These are phyloP conservation scores for Cetraspora pellucida DNA, from an alignment of 192 early-diverging fungal species.

Conservation along the genomic window DNA sequence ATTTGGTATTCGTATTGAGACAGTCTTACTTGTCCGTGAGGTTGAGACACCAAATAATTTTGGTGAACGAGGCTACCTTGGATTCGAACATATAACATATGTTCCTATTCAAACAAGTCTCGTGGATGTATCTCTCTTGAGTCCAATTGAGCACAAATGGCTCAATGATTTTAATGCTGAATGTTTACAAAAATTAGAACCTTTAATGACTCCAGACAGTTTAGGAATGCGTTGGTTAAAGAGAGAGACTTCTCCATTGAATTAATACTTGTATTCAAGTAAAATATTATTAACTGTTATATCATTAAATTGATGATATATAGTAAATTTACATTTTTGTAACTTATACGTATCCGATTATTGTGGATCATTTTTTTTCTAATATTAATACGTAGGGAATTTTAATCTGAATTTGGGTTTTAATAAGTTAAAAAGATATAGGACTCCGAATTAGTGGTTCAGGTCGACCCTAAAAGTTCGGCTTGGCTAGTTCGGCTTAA, in stretches of 20 bases:
- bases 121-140: slow-evolving; percentile 71
- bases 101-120: slow-evolving; percentile 87
- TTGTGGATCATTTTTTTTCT: no score
- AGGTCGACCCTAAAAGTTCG: no score
- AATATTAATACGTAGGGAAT: no score
- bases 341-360: no score
- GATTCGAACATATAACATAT: slow-evolving; percentile 91
- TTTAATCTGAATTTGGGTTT: no score
- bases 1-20: slow-evolving; percentile 98
- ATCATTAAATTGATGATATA: no score
- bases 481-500: no score
- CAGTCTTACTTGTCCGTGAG: slow-evolving; percentile 81
- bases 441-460: no score
- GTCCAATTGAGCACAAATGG: slow-evolving; percentile 79
- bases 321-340: no score
- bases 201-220: slow-evolving; percentile 68
- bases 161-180: slow-evolving; percentile 82
- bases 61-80: slow-evolving; percentile 78
- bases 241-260: slow-evolving; percentile 78
- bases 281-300: no score
- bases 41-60: slow-evolving; percentile 80
- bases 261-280: slow-evolving; percentile 26
- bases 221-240: slow-evolving; percentile 80
- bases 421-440: no score
- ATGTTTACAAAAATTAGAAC: slow-evolving; percentile 78